A percentile compares a stretch with the other conserved stretches of the same genome.
phyloP scores from a whole-genome alignment of 2,329 filamentous ascomycete genomes.

The Elsinoe australis region DNA sequence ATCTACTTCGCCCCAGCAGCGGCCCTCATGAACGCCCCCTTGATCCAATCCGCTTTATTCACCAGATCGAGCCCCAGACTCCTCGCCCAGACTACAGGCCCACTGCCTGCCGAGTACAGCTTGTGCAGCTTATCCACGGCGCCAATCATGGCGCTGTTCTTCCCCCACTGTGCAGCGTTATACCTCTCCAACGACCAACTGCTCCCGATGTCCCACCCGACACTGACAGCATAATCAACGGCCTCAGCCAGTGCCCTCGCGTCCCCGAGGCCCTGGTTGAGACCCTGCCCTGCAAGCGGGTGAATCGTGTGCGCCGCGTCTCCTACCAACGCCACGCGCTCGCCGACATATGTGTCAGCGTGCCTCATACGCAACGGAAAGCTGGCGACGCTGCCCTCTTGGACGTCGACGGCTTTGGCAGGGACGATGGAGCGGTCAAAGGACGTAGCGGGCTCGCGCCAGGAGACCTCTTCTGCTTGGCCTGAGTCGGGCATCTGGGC shows the following conservation, averaged over 20 bases:
- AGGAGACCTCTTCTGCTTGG: constrained; percentile 67
- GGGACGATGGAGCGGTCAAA: constrained; percentile 45
- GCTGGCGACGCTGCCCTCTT: constrained; percentile 72
- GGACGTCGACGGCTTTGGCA: constrained; percentile 59
- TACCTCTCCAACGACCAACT: constrained; percentile 74
- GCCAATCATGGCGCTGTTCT: constrained; percentile 69
- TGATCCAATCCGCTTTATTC: constrained; percentile 65
- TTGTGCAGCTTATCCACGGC: constrained; percentile 88
- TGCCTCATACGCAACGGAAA: constrained; percentile 90
- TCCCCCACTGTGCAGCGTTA: constrained; percentile 68
- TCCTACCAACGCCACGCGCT: constrained; percentile 84
- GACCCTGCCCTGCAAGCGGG: constrained; percentile 84
- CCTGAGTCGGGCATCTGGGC: constrained; percentile 39
- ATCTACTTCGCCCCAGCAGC: no score
- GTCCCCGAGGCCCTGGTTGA: constrained; percentile 90
- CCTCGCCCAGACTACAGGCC: constrained; percentile 71
- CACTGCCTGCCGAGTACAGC: constrained; percentile 72
- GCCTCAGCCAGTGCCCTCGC: constrained; percentile 68
- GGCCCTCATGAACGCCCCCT: constrained; percentile 75
- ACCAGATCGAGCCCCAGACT: constrained; percentile 70
- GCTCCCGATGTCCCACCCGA: constrained; percentile 82
- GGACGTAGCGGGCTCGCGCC: constrained; percentile 67
- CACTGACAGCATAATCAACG: constrained; percentile 67
- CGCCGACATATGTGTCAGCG: constrained; percentile 84
- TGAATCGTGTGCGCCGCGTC: constrained; percentile 95